Evolutionary conservation across 2,329 filamentous ascomycete species (phyloP).

Genomic region (Claviceps maximensis): DNA sequence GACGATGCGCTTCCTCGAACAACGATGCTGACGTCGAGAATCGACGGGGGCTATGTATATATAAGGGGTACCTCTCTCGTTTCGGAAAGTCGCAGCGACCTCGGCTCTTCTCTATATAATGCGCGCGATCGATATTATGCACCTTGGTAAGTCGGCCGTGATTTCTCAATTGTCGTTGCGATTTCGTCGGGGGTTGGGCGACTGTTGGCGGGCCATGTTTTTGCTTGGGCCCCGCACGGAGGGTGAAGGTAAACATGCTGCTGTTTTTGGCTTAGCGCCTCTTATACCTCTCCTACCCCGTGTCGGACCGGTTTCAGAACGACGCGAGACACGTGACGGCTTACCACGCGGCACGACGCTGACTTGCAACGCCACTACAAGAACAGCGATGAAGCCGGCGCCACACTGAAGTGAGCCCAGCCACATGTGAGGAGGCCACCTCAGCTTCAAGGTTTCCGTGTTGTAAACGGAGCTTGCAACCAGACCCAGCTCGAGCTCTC

Average conservation of each 20-base stretch:
- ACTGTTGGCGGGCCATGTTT: conserved; percentile 13
- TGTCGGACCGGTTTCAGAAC: not conserved
- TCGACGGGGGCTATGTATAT: not conserved
- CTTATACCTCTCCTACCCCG: rapidly evolving
- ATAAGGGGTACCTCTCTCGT: not conserved
- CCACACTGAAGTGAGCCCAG: not conserved
- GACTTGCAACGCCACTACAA: not conserved
- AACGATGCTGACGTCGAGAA: not conserved
- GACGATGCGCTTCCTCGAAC: not conserved
- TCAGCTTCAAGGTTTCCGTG: conserved; percentile 17
- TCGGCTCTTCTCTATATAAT: too few relatives aligned
- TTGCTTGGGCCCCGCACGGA: conserved; percentile 10
- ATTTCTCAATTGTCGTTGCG: not conserved
- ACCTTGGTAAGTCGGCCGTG: not conserved
- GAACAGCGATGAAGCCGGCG: not conserved
- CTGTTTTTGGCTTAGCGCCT: conserved; percentile 13
- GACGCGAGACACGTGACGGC: not conserved
- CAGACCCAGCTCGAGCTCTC: not conserved
- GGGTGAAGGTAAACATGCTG: conserved; percentile 20
- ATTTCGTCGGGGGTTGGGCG: not conserved
- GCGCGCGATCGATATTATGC: not conserved
- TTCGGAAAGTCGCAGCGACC: not conserved
- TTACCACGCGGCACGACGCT: not conserved
- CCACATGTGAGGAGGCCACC: conserved; percentile 19
- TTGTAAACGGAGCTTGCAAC: conserved; percentile 9